A percentile compares a stretch with the other conserved stretches of the same genome.
Conservation (phyloP, 75 land plant genomes). For the Pinus albicaulis region DNA sequence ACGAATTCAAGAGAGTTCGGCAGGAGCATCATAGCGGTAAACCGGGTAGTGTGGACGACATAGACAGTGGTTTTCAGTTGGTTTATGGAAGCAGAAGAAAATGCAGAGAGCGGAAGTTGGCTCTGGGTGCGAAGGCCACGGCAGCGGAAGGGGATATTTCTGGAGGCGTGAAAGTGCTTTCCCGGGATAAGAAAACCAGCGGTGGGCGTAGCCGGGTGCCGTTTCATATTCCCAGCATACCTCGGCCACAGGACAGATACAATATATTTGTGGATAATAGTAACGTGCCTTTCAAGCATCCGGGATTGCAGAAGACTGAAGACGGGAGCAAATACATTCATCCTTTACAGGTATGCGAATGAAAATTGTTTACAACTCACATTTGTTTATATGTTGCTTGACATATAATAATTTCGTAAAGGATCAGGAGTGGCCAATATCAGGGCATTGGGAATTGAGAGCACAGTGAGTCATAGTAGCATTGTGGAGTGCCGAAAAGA, state of each 20-base stretch:
- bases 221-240: slow-evolving; percentile 82
- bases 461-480: too few species aligned
- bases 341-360: slow-evolving; percentile 37
- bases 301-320: slow-evolving; percentile 61
- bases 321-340: slow-evolving; percentile 43
- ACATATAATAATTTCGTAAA: too few species aligned
- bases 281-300: slow-evolving; percentile 87
- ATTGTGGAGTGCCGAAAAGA: too few species aligned
- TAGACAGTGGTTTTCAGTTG: slow-evolving; percentile 54
- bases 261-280: slow-evolving; percentile 75
- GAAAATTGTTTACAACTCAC: not conserved
- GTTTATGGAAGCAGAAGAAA: slow-evolving; percentile 58
- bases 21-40: slow-evolving; percentile 17
- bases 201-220: slow-evolving; percentile 59
- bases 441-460: too few species aligned
- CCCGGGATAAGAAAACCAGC: slow-evolving; percentile 30
- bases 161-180: slow-evolving; percentile 37
- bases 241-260: slow-evolving; percentile 80
- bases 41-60: not conserved
- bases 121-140: not conserved
- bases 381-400: too few species aligned
- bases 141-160: not conserved
- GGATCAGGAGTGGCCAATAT: too few species aligned
- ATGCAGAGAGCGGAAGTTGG: not conserved
- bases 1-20: slow-evolving; percentile 41